phyloP scores from a whole-genome alignment of 106 monocot genomes.

The Phalaenopsis aphrodite region DNA sequence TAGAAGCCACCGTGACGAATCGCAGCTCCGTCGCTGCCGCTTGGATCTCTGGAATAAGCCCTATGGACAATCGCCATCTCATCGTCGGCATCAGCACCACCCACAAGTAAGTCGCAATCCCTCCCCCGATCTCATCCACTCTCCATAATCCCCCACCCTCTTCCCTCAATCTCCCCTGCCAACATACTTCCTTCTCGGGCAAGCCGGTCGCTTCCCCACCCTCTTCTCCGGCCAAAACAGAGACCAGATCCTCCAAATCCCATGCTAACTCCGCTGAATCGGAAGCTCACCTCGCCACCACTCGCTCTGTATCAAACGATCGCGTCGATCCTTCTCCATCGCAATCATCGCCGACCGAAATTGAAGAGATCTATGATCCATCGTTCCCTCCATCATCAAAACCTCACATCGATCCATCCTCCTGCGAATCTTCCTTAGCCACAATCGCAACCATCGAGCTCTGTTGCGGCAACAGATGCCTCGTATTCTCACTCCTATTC shows the following conservation, averaged over 20 bases:
- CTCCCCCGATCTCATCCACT: no score
- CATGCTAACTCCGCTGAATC: no score
- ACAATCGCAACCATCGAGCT: background rate
- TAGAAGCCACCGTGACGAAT: no score
- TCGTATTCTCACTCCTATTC: background rate
- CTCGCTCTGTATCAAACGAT: background rate
- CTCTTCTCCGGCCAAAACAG: background rate
- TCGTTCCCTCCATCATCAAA: background rate
- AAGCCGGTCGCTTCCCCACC: background rate
- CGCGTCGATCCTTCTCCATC: no score
- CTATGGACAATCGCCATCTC: no score
- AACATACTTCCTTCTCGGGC: background rate
- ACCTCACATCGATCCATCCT: background rate
- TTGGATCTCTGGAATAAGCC: no score
- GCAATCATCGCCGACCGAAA: background rate
- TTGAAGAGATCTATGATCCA: background rate
- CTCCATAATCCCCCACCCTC: no score
- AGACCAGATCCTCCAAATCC: no score
- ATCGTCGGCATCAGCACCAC: no score
- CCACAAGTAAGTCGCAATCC: no score
- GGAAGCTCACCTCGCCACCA: no score
- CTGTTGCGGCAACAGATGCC: constrained; percentile 2
- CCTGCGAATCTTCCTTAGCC: background rate
- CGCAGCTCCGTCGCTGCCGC: no score
- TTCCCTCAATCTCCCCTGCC: background rate